Base-by-base conservation (phyloP, 441 rosid species). In the Euphorbia celastroides region DNA sequence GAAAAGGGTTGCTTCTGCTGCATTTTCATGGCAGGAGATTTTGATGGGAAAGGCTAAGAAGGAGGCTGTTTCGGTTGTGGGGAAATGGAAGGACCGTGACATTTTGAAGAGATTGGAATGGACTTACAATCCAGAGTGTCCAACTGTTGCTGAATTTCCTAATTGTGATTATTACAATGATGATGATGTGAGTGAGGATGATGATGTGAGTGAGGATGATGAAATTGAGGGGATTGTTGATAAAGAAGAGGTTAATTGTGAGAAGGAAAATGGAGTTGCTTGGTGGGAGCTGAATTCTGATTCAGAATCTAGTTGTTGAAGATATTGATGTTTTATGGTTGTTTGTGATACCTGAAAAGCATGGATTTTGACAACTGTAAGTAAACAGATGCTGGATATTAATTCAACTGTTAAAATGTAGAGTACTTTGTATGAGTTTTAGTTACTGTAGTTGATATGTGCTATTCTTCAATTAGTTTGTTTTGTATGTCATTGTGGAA, bases 41-140 rank as follows among this genome's bases (percentile, higher is more conserved):
- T 72, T 83, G 69, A 82, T 77, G 87, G 97, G 96, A 57, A 90
- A 90, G 80, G 97, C 93, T 51, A 88, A 80, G 90, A 85, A 90
- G 72, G 96, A 92, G 58, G 93, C 90, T 0, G 82, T 70, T 16
- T 77, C 91, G 2, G 93, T 88, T 67, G 79, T 81, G 22, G 86
- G 88, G 58, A 78, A 76, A 65, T 92, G 98, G 97, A 81, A 84
- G 22, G 92, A 92, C 78, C 81, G 78, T 13, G 86, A 85, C 67
- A 66, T 85, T 63, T 79, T 90, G 81, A 83, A 81, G 80, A 82
- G 68, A 52, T 72, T 90, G 82, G 98, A 88, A 60, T 91, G 97
- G 96, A 86, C 65, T 14, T 87, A 90, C 72, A 73, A 87, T 66
- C 89, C 89, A 12, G 82, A 74, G 69, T n/a, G 69, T 64, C 25